Conservation (phyloP, 768 basidiomycete genomes). For the Imleria badia region DNA sequence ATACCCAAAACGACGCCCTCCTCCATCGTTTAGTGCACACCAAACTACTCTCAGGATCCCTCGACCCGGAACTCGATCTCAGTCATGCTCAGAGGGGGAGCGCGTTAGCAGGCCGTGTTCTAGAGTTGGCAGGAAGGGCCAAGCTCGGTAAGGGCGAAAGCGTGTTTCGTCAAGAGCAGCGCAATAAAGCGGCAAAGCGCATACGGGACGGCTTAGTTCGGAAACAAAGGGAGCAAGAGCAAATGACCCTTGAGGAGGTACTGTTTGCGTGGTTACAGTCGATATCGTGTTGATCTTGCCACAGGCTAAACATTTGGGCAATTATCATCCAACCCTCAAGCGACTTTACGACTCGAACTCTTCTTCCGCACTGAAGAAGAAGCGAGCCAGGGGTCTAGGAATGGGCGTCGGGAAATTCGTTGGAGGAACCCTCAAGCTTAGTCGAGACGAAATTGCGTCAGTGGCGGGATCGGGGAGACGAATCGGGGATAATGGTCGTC, state of each 20-base stretch:
- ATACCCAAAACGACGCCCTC: slow-evolving; percentile 73
- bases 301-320: slow-evolving; percentile 81
- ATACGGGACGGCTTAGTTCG: slow-evolving; percentile 67
- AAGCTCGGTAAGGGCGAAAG: slow-evolving; percentile 77
- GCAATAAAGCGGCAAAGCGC: slow-evolving; percentile 66
- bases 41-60: slow-evolving; percentile 70
- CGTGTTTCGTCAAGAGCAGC: slow-evolving; percentile 57
- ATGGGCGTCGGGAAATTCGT: slow-evolving; percentile 81
- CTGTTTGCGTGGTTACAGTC: not conserved
- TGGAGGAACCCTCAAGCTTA: slow-evolving; percentile 66
- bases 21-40: slow-evolving; percentile 82
- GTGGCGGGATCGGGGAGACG: slow-evolving; percentile 29
- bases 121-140: slow-evolving; percentile 67
- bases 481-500: not conserved
- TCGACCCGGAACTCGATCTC: slow-evolving; percentile 58
- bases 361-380: slow-evolving; percentile 33
- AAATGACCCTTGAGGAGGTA: slow-evolving; percentile 69
- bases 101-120: slow-evolving; percentile 73
- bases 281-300: slow-evolving; percentile 6
- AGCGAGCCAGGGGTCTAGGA: slow-evolving; percentile 62
- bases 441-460: slow-evolving; percentile 54
- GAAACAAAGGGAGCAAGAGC: slow-evolving; percentile 58
- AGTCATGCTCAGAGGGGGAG: slow-evolving; percentile 68
- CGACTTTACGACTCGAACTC: slow-evolving; percentile 52
- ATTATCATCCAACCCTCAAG: slow-evolving; percentile 81